Base-by-base conservation (phyloP, 306 rosid genomes). In the Hippophae gyantsensis region DNA sequence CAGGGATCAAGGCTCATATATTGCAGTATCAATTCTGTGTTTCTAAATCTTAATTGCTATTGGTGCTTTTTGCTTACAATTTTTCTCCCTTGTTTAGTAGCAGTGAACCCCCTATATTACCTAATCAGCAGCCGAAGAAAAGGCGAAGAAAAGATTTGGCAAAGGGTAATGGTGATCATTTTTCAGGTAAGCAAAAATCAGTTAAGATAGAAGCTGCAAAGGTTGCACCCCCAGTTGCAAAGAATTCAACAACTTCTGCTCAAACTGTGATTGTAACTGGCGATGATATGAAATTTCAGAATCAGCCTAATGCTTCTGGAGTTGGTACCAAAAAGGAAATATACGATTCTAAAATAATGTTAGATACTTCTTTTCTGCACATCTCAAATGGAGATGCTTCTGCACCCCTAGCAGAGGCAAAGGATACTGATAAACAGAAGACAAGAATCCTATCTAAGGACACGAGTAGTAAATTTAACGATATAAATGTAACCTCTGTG, bases 71-170 rank as follows among this genome's bases (percentile, higher is more conserved):
- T 32, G 61, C 14, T 50, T 69, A 65, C 38, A 54, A 73, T 67
- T 73, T 58, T 23, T 67, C 54, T 62, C 23, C 55, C 59, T 68
- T 67, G 47, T 60, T 18, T 43, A 63, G n/a, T 23, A 83, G 88
- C 73, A 81, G 74, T 45, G 84, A 78, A 56, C 74, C 93, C 54
- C 58, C 78, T 64, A 86, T 51, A 66, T 71, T 77, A 55, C 93
- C 99, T 63, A 86, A 74, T 53, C 99, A 83, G 69, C 99, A 86
- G 73, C 92, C 87, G 72, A 88, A 88, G 84, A 88, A 88, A 80
- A 88, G 97, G 70, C 84, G 97, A 76, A 80, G 86, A 77, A 93
- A 86, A 79, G 97, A 93, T 72, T 54, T 72, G 58, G 71, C 61
- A 59, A 87, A 85, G 82, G 80, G 81, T 55, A 79, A 76, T 60